phyloP scores from a whole-genome alignment of 495 filamentous ascomycete species.

The Penicillium chermesinum region DNA sequence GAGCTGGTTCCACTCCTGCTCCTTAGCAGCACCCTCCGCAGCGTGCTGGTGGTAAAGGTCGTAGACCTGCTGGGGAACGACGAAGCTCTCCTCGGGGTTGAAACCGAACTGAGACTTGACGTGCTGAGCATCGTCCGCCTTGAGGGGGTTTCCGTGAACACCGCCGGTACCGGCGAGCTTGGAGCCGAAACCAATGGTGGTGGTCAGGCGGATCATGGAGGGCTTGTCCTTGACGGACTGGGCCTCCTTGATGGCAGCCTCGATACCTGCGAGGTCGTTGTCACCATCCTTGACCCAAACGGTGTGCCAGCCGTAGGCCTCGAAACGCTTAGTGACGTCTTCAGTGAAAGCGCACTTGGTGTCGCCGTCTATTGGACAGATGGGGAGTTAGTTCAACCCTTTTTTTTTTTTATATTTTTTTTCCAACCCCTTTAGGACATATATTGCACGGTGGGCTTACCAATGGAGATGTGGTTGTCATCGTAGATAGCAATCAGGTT shows the following conservation, averaged over 20 bases:
- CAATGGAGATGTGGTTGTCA: constrained; percentile 96
- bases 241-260: constrained; percentile 78
- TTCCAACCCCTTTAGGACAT: too few species aligned
- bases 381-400: constrained; percentile 9
- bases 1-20: constrained; percentile 93
- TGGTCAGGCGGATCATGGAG: constrained; percentile 92
- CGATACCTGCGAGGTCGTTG: constrained; percentile 80
- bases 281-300: constrained; percentile 86
- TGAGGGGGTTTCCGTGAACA: constrained; percentile 93
- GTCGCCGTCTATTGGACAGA: constrained; percentile 66
- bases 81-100: constrained; percentile 89
- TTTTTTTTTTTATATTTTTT: too few species aligned
- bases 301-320: constrained; percentile 96
- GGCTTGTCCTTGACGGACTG: constrained; percentile 93
- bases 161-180: constrained; percentile 86
- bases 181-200: constrained; percentile 97
- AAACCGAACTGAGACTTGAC: constrained; percentile 95
- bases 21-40: constrained; percentile 77
- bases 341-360: constrained; percentile 96
- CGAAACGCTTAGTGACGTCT: constrained; percentile 92
- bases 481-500: constrained; percentile 97
- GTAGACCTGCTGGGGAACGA: constrained; percentile 91
- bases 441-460: too few species aligned
- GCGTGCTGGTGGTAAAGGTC: constrained; percentile 80
- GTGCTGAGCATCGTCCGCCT: constrained; percentile 84